Conservation (phyloP, 768 basidiomycete species). For the Lyophyllum shimeji region DNA sequence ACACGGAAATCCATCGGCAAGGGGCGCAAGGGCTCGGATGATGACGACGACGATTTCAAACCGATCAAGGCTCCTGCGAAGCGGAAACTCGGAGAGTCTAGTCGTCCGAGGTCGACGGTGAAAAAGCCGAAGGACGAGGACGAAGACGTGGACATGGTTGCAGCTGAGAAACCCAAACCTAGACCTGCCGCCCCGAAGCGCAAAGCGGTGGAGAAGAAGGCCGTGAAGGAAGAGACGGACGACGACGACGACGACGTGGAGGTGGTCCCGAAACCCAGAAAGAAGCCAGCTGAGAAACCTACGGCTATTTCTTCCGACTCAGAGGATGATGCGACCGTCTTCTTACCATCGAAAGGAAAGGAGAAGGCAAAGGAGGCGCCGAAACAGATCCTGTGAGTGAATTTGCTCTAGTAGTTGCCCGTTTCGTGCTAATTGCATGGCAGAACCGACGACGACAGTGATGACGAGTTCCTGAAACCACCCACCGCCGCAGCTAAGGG, state of each 20-base stretch:
- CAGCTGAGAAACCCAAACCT: conserved; percentile 4
- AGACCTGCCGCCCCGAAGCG: conserved; percentile 14
- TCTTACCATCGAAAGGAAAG: conserved; percentile 16
- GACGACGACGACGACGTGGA: conserved; percentile 16
- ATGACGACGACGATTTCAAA: conserved; percentile 49
- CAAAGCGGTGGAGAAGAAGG: conserved; percentile 23
- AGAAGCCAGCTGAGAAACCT: conserved; percentile 15
- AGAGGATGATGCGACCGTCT: conserved; percentile 25
- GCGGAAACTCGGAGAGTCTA: conserved; percentile 34
- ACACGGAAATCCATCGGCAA: conserved; percentile 50
- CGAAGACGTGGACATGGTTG: conserved; percentile 23
- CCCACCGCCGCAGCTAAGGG: conserved; percentile 8
- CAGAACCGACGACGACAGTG: conserved; percentile 12
- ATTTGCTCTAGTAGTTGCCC: background rate
- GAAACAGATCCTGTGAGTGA: conserved; percentile 8
- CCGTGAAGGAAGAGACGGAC: conserved; percentile 18
- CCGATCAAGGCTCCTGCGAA: conserved; percentile 44
- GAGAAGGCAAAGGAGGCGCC: conserved; percentile 11
- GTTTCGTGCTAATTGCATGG: background rate
- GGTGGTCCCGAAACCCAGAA: conserved; percentile 12
- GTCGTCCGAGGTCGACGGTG: conserved; percentile 25
- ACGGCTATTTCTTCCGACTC: conserved; percentile 26
- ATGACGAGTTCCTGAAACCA: conserved; percentile 6
- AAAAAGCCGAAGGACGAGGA: conserved; percentile 28
- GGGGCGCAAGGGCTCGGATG: conserved; percentile 29